Conservation (phyloP, 2,329 filamentous ascomycete species). For the Pseudofabraea citricarpa region DNA sequence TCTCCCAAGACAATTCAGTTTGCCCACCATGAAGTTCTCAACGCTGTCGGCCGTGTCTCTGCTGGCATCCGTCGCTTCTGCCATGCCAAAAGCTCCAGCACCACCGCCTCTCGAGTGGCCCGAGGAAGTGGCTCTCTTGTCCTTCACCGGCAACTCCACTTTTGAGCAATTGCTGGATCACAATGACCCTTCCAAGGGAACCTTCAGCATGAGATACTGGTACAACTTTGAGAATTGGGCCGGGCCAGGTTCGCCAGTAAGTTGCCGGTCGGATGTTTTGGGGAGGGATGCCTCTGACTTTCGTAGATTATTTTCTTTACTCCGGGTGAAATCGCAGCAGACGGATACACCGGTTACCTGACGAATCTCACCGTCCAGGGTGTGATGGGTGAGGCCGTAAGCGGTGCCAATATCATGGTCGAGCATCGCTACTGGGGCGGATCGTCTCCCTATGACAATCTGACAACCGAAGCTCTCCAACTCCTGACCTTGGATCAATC, state of each 20-base stretch:
- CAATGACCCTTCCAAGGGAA: conserved; percentile 43
- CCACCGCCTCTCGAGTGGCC: background rate
- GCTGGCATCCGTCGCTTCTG: background rate
- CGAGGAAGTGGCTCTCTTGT: background rate
- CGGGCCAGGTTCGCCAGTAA: conserved; percentile 46
- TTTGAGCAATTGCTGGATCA: conserved; percentile 56
- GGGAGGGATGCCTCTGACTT: conserved; percentile 44
- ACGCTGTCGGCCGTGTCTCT: background rate
- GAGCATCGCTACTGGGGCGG: conserved; percentile 53
- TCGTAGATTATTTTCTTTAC: conserved; percentile 40
- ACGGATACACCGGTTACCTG: conserved; percentile 41
- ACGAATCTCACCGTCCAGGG: conserved; percentile 42
- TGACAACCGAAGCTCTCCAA: conserved; percentile 45
- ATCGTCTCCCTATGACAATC: conserved; percentile 41
- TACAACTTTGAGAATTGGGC: conserved; percentile 43
- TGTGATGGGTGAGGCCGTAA: conserved; percentile 41
- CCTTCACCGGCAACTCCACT: background rate
- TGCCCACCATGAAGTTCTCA: background rate
- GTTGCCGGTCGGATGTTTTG: conserved; percentile 13
- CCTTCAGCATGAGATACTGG: conserved; percentile 47
- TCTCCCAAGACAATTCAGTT: too few relatives aligned
- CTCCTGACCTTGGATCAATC: conserved; percentile 47
- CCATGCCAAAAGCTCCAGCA: background rate
- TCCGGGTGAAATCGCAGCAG: conserved; percentile 42
- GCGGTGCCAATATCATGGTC: conserved; percentile 44